Evolutionary conservation across 1,139 yeast genomes (phyloP).

Genomic region (Sugiyamaella novakii): DNA sequence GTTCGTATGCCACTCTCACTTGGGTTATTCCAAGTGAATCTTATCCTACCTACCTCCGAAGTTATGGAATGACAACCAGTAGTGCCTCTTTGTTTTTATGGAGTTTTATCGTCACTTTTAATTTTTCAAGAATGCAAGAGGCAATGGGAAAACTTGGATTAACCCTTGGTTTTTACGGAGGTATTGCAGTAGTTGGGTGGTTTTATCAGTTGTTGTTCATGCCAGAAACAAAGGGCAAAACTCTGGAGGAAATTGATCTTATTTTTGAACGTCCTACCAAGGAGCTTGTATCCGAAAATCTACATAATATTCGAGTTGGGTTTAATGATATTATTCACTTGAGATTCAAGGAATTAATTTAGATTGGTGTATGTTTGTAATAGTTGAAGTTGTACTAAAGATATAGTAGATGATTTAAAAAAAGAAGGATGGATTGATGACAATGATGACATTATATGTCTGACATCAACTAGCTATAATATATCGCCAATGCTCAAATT

Average conservation of each 20-base stretch:
- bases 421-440: neutral
- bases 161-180: constrained; percentile 65
- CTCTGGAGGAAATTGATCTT: constrained; percentile 71
- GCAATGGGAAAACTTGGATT: constrained; percentile 63
- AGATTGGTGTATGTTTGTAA: neutral
- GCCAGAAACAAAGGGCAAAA: constrained; percentile 76
- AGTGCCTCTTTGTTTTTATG: constrained; percentile 58
- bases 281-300: constrained; percentile 30
- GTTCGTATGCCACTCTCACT: constrained; percentile 63
- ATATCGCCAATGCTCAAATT: too few relatives aligned
- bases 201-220: constrained; percentile 58
- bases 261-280: constrained; percentile 37
- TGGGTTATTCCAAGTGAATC: constrained; percentile 63
- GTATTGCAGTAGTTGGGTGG: constrained; percentile 59
- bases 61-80: constrained; percentile 56
- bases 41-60: constrained; percentile 54
- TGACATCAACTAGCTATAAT: too few relatives aligned
- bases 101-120: constrained; percentile 63
- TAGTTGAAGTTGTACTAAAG: too few relatives aligned
- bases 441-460: too few relatives aligned
- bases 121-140: constrained; percentile 55
- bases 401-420: too few relatives aligned
- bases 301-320: constrained; percentile 15
- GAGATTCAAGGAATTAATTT: constrained; percentile 16
- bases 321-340: constrained; percentile 18